Conservation (phyloP, 78 protist species). For the Dictyostelium citrinum region DNA sequence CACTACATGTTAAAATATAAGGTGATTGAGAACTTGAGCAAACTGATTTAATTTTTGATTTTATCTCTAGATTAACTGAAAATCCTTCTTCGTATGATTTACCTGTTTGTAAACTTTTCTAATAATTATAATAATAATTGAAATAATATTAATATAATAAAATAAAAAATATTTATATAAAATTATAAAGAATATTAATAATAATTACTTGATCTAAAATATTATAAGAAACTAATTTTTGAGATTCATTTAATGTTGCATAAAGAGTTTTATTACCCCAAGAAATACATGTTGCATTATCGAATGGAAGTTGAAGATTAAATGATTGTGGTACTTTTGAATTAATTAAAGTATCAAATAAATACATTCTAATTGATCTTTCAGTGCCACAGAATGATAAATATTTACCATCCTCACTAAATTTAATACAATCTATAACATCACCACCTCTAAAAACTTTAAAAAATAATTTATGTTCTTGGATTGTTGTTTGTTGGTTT, state of each 20-base stretch:
- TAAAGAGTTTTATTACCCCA: slow-evolving; percentile 18
- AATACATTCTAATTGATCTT: neutral
- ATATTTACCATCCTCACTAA: slow-evolving; percentile 2
- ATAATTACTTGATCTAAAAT: slow-evolving; percentile 20
- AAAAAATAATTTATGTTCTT: neutral
- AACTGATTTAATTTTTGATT: neutral
- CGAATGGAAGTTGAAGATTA: slow-evolving; percentile 49
- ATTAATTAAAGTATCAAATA: neutral
- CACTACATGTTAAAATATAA: slow-evolving; percentile 28
- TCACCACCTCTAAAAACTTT: slow-evolving; percentile 2
- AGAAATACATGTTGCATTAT: slow-evolving; percentile 22
- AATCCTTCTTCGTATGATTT: slow-evolving; percentile 15
- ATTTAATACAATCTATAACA: neutral
- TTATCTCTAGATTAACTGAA: slow-evolving; percentile 3
- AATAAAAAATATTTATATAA: neutral
- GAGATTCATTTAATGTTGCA: slow-evolving; percentile 33
- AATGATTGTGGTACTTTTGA: slow-evolving; percentile 1
- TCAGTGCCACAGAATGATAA: neutral
- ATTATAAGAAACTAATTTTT: slow-evolving; percentile 3
- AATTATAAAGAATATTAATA: neutral
- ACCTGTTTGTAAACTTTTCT: slow-evolving; percentile 20
- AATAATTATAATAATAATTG: neutral
- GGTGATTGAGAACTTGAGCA: neutral
- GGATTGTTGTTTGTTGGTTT: neutral
- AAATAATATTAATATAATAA: neutral